A percentile compares a stretch with the other conserved stretches of the same genome.
These are phyloP conservation scores for Rachicladosporium sp. DNA, from an alignment of 2,329 filamentous ascomycete genomes.

Conservation along the genomic window DNA sequence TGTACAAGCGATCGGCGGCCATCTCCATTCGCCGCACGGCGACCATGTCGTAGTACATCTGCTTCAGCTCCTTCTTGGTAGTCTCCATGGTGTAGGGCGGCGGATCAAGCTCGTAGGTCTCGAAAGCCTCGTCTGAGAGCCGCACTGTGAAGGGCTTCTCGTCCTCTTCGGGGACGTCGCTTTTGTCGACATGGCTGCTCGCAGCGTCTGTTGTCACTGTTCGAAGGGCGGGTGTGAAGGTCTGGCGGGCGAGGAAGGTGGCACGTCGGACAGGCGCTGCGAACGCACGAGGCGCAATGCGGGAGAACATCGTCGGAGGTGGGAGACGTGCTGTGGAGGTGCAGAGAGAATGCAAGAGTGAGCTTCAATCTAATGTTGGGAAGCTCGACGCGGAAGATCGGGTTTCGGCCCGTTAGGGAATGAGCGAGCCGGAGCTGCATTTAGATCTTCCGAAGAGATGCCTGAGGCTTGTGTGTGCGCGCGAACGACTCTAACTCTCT, in stretches of 20 bases:
- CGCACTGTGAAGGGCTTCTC: constrained; percentile 85
- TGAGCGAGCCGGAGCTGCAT: too few species aligned
- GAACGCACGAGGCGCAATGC: constrained; percentile 24
- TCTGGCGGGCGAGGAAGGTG: constrained; percentile 11
- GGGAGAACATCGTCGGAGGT: constrained; percentile 21
- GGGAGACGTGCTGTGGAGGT: too few species aligned
- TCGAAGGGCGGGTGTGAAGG: constrained; percentile 38
- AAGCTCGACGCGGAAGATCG: too few species aligned
- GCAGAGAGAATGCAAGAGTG: too few species aligned
- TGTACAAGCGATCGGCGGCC: constrained; percentile 97
- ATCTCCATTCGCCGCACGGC: constrained; percentile 97
- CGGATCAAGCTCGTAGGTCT: constrained; percentile 97
- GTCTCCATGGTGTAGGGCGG: constrained; percentile 84
- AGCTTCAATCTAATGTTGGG: too few species aligned
- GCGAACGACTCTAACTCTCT: too few species aligned
- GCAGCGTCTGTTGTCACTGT: constrained; percentile 92
- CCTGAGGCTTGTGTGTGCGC: too few species aligned
- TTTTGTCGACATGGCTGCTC: constrained; percentile 75
- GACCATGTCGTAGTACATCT: constrained; percentile 99
- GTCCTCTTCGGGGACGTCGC: constrained; percentile 69
- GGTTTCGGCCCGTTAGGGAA: too few species aligned
- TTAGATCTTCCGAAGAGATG: too few species aligned
- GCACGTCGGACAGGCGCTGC: constrained; percentile 20
- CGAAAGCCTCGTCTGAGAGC: constrained; percentile 96
- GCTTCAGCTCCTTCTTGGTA: constrained; percentile 95